These are phyloP conservation scores for Saturnispora kantuleensis DNA, from an alignment of 805 yeast species.

Conservation along the genomic window DNA sequence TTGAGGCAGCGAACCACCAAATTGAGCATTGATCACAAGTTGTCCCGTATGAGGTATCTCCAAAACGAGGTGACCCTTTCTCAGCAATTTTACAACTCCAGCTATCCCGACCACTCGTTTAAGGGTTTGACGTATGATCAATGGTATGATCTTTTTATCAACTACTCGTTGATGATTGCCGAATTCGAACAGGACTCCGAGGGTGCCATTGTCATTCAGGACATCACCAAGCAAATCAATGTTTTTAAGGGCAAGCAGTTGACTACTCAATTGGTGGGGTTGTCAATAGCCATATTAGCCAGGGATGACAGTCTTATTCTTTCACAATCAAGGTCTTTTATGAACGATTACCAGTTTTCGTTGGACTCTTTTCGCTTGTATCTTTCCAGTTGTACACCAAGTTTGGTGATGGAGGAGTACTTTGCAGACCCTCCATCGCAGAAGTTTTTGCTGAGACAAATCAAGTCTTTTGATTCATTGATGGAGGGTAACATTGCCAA, in stretches of 20 bases:
- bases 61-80: constrained; percentile 43
- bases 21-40: constrained; percentile 61
- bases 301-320: constrained; percentile 47
- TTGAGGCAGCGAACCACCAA: constrained; percentile 52
- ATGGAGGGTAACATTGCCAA: constrained; percentile 26
- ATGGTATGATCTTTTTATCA: constrained; percentile 84
- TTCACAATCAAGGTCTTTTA: constrained; percentile 49
- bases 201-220: constrained; percentile 60
- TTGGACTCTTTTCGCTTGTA: constrained; percentile 59
- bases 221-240: constrained; percentile 66
- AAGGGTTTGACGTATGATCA: constrained; percentile 67
- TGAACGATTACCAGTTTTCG: constrained; percentile 67
- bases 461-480: constrained; percentile 78
- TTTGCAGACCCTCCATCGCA: constrained; percentile 78
- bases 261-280: constrained; percentile 51
- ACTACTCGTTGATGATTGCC: constrained; percentile 60
- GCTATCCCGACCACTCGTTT: constrained; percentile 46
- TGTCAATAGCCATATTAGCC: constrained; percentile 40
- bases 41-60: constrained; percentile 56
- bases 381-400: constrained; percentile 38
- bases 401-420: constrained; percentile 14
- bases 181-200: constrained; percentile 43
- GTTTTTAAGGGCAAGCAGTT: constrained; percentile 60
- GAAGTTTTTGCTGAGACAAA: constrained; percentile 78
- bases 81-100: constrained; percentile 18